Base-by-base conservation (phyloP, 2,329 filamentous ascomycete species). In the Colletotrichum trifolii region DNA sequence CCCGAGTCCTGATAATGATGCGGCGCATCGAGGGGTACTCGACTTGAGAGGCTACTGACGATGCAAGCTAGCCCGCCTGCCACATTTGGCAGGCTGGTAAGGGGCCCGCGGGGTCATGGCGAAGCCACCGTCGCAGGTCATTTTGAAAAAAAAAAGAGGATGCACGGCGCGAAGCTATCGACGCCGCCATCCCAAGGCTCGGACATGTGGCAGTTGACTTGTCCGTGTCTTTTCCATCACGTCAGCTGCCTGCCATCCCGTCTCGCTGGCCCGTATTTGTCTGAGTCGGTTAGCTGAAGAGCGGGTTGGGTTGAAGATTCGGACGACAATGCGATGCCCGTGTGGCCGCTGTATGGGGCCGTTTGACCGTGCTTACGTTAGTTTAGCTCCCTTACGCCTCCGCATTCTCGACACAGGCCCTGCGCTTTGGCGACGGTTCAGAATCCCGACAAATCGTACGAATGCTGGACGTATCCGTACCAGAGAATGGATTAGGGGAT, bases 221-320 rank as follows among this genome's bases (percentile, higher is more conserved):
- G 25, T 25, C 25, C 39, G 62, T 58, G 60, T 54, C 35, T 48
- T 42, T 45, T 36, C 35, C 36, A 25, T 25, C 25, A 25, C 38
- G 36, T 46, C 64, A 58, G 64, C 59, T 60, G 59, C 52, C 59
- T 64, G 64, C 64, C 64, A 66, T 66, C 64, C 46, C 39, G 52
- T 62, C 54, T 63, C 54, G 35, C 17, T 47, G n/a, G 15, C 48
- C 38, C 3, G 3, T 25, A 40, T 54, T 34, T 38, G 11, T 42
- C 38, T 45, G 35, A 35, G 42, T 43, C 40, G 55, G 43, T 46
- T 25, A 53, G 17, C 25, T 25, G 25, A 25, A 3, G 25, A 25
- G 25, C 25, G 25, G 25, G 25, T 25, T 43, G 17, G 52, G 17
- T 8, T n/a, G 40, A 38, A n/a, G 13, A 35, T 47, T 62, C 39